Base-by-base conservation (phyloP, 768 basidiomycete genomes). In the Scleroderma citrinum region DNA sequence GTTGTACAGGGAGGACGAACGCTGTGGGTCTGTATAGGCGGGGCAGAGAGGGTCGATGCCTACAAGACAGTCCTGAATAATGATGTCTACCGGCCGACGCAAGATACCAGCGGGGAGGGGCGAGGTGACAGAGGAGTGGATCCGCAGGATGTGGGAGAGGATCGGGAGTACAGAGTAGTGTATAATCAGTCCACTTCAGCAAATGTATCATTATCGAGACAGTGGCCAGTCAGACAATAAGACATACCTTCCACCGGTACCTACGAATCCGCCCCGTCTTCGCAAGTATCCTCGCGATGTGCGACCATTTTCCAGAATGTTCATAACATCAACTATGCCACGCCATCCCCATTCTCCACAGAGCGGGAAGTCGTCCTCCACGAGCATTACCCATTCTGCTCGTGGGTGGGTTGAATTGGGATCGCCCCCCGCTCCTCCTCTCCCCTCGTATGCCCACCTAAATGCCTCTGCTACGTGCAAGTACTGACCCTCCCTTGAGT, bases 361-460 rank as follows among this genome's bases (percentile, higher is more conserved):
- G 17, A 74, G 38, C 0, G 73, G 72, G 40, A 74, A 74, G 51
- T 75, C 72, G 52, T 75, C 72, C 46, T 73, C 73, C 24, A 71
- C 59, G 12, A 74, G 58, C 68, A 73, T 73, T 4, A 74, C 52
- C 71, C 71, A 74, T 48, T 74, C 71, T 13, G 69, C 62, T 32
- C 8, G 17, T 37, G 36, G 17, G 7, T 11, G n/a, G 20, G 3
- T 37, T 7, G 36, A 20, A 37, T 2, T 2, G 7, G n/a, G 8
- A 10, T 37, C 36, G 12, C 20, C 7, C n/a, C 52, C n/a, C n/a
- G n/a, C 49, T n/a, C 14, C 26, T 1, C 50, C 30, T 5, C 51
- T 49, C 35, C 48, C 58, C 37, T 59, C 59, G 30, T 43, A 30
- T 49, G 58, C 52, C 74, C 71, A 74, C 23, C 65, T 50, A 35